Evolutionary conservation across 2,329 filamentous ascomycete species (phyloP).

Genomic region (Colletotrichum godetiae): DNA sequence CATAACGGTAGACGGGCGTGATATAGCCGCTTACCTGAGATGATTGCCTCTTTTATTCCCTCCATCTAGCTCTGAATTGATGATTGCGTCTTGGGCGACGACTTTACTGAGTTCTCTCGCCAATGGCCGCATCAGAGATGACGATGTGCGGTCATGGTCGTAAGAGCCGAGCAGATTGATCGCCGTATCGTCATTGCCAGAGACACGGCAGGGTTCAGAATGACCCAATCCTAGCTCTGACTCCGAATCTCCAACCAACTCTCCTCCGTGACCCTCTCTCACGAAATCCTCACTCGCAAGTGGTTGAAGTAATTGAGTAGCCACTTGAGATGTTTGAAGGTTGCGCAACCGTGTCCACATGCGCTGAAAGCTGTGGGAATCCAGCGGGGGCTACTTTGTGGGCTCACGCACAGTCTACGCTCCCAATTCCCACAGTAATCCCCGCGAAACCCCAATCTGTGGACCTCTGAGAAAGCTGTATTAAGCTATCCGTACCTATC

Average conservation of each 20-base stretch:
- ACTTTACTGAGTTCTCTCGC: neutral
- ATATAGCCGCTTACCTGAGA: neutral
- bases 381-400: neutral
- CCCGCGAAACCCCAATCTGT: neutral
- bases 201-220: neutral
- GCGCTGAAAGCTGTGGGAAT: constrained; percentile 1
- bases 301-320: neutral
- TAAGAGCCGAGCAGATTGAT: neutral
- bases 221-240: neutral
- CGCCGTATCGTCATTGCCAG: neutral
- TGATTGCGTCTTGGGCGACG: neutral
- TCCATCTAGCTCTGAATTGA: no score
- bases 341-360: constrained; percentile 32
- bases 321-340: neutral
- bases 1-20: neutral
- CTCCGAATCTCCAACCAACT: neutral
- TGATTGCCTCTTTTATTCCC: neutral
- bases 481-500: neutral
- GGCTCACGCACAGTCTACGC: neutral
- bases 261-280: neutral
- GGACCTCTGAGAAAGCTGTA: neutral
- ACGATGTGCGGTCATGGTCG: constrained; percentile 1
- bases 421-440: constrained; percentile 19
- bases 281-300: no score
- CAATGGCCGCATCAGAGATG: neutral